These are phyloP conservation scores for Paecilomyces variotii DNA, from an alignment of 2,329 filamentous ascomycete genomes.

Conservation along the genomic window DNA sequence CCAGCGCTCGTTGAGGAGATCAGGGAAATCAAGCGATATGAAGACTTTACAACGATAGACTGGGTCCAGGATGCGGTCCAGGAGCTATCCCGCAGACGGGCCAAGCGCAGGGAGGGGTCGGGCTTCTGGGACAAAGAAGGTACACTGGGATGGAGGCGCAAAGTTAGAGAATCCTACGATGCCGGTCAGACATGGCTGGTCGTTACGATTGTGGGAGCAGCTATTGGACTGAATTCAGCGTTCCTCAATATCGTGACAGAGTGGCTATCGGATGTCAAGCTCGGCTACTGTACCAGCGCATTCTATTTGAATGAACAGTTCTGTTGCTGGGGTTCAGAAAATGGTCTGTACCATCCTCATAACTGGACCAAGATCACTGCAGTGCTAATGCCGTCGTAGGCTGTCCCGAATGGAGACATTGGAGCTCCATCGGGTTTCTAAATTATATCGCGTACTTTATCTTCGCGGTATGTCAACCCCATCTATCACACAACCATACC, in stretches of 20 bases:
- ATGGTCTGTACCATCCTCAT: conserved; percentile 44
- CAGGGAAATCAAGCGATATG: conserved; percentile 94
- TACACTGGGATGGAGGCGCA: conserved; percentile 70
- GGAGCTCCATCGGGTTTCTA: conserved; percentile 67
- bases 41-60: conserved; percentile 94
- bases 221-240: conserved; percentile 87
- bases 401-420: conserved; percentile 80
- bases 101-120: conserved; percentile 62
- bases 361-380: background rate
- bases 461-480: conserved; percentile 56
- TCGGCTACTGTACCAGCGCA: conserved; percentile 88
- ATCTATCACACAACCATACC: background rate
- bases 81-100: conserved; percentile 74
- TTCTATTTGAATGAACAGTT: conserved; percentile 98
- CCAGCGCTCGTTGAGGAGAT: conserved; percentile 87
- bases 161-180: conserved; percentile 80
- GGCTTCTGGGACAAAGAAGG: conserved; percentile 63
- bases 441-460: conserved; percentile 87
- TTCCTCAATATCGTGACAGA: conserved; percentile 93
- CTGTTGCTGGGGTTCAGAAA: conserved; percentile 94
- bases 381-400: conserved; percentile 38
- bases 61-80: conserved; percentile 97
- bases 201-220: conserved; percentile 81
- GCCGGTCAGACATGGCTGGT: conserved; percentile 98
- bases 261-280: conserved; percentile 92